phyloP scores from a whole-genome alignment of 208 protist species.

The Endotrypanum monterogeii region DNA sequence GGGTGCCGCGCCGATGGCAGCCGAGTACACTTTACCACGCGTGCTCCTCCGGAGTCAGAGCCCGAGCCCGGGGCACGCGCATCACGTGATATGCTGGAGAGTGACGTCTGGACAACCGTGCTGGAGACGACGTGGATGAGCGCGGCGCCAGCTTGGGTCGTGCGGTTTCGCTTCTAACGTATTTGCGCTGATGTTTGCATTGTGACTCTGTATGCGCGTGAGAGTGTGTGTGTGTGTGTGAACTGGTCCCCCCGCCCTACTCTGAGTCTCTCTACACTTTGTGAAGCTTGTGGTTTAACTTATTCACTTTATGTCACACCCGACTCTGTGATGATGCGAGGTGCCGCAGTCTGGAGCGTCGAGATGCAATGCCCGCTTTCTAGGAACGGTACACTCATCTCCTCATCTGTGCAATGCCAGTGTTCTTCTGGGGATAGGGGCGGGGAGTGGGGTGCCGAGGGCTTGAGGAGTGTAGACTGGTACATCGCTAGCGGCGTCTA shows the following conservation, averaged over 20 bases:
- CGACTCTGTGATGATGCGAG: too few species aligned
- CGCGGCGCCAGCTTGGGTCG: conserved; percentile 62
- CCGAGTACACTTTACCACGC: conserved; percentile 15
- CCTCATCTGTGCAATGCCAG: too few species aligned
- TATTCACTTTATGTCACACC: too few species aligned
- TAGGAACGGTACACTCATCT: too few species aligned
- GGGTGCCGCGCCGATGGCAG: conserved; percentile 21
- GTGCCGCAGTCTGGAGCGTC: too few species aligned
- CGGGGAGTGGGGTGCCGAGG: too few species aligned
- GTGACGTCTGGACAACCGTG: conserved; percentile 27
- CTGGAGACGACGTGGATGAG: conserved; percentile 75
- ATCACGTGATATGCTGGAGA: conserved; percentile 16
- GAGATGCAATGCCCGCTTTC: too few species aligned
- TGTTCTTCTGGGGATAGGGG: too few species aligned
- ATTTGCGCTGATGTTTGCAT: too few species aligned
- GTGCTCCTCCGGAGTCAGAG: conserved; percentile 4
- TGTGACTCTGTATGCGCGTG: too few species aligned
- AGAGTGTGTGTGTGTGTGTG: neutral
- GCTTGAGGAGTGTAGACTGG: too few species aligned
- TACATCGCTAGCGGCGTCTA: too few species aligned
- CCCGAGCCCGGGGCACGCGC: conserved; percentile 1
- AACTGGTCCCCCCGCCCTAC: neutral
- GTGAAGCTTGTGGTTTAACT: neutral
- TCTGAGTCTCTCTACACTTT: neutral
- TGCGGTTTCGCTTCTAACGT: conserved; percentile 47